Evolutionary conservation across 257 asterid species (phyloP), one percentile per base, ranked within the genome.

Genomic region (Solanum sitiens): DNA sequence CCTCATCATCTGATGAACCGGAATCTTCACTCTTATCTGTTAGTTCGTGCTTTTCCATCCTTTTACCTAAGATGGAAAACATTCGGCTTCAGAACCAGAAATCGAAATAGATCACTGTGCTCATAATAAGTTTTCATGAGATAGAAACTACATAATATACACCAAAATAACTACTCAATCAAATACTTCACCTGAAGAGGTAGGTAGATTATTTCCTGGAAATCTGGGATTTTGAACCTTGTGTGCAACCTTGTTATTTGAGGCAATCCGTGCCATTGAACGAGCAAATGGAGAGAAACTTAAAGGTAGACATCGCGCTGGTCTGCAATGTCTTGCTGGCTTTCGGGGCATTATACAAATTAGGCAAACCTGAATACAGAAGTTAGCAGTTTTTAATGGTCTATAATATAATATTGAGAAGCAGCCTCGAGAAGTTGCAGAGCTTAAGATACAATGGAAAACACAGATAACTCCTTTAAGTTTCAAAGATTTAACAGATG

Each of bases 221-320:
- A 85, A 68, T 59, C 83, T 88, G 89, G 88, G 33, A 37, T 90
- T 90, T 82, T 33, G 86, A 44, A 61, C 68, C 86, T 87, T 89
- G 75, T 56, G 88, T 77, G 89, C 91, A 50, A 89, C 88, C 89
- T 83, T 94, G 86, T 88, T 90, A 74, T 90, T 87, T 40, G 91
- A 86, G 11, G 91, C 87, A 83, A 93, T 89, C 83, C 89, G 86
- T 86, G 96, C 93, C 90, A 93, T 85, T 44, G 93, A 87, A 86
- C 98, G 94, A 82, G 93, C 91, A 90, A 96, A 95, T 27, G 96
- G 94, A 40, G 99, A 93, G 89, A 96, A 96, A 47, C 96, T 90
- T 25, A 91, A 86, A 1, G 93, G 96, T 42, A 71, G 92, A 75
- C 71, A 45, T 83, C 94, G 89, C 11, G 20, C 16, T 71, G 85